A percentile compares a stretch with the other conserved stretches of the same genome.
Evolutionary conservation across 2,329 filamentous ascomycete genomes (phyloP).

Genomic region (Bisporella sp.): DNA sequence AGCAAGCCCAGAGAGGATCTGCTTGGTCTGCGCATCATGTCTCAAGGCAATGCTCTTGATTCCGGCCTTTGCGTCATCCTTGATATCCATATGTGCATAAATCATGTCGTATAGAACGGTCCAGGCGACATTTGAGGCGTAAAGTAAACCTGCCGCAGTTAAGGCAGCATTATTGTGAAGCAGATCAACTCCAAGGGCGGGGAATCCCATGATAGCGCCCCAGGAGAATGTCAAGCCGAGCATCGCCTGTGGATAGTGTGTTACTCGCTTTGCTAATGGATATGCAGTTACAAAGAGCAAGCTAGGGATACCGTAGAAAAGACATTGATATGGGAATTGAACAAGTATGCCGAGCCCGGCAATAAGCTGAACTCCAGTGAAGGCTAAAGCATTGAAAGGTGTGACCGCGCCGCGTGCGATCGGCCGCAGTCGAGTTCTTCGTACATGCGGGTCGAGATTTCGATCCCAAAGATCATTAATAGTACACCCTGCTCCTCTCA

Average conservation of each 20-base stretch:
- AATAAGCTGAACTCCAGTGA: conserved; percentile 67
- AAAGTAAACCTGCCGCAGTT: conserved; percentile 61
- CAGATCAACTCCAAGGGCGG: conserved; percentile 73
- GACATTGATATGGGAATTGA: conserved; percentile 66
- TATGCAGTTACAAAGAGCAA: conserved; percentile 68
- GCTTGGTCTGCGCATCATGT: conserved; percentile 71
- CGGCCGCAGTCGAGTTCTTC: conserved; percentile 68
- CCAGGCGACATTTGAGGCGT: conserved; percentile 76
- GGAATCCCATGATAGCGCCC: conserved; percentile 84
- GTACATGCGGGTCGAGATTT: conserved; percentile 75
- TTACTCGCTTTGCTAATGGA: conserved; percentile 78
- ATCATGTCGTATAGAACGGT: conserved; percentile 89
- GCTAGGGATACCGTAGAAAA: conserved; percentile 72
- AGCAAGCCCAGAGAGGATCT: conserved; percentile 64
- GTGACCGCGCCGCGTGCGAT: conserved; percentile 74
- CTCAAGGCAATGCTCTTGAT: conserved; percentile 84
- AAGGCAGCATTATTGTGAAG: conserved; percentile 55
- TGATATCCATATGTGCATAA: conserved; percentile 87
- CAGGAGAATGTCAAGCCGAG: conserved; percentile 82
- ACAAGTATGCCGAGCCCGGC: conserved; percentile 67
- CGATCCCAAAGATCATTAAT: conserved; percentile 91
- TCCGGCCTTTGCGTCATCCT: conserved; percentile 76
- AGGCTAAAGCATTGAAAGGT: conserved; percentile 63
- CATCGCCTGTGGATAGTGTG: conserved; percentile 79
- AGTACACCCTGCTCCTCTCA: conserved; percentile 82